These are phyloP conservation scores for Pichia ethanolica DNA, from an alignment of 805 yeast genomes.

Conservation along the genomic window DNA sequence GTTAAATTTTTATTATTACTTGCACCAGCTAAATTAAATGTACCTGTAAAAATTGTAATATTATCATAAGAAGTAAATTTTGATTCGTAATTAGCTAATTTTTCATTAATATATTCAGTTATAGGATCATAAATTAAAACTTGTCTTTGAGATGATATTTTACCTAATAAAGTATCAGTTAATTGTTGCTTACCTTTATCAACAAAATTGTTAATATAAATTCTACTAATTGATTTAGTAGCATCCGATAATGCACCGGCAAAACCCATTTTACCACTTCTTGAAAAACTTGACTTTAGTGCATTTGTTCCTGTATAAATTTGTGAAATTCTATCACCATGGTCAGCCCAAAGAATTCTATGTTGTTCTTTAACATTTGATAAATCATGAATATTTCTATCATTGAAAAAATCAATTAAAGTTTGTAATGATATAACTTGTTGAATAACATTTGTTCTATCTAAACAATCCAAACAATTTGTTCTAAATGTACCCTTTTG, in stretches of 20 bases:
- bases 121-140: slow-evolving; percentile 84
- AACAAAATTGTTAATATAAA: slow-evolving; percentile 92
- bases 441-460: slow-evolving; percentile 84
- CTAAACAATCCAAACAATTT: slow-evolving; percentile 91
- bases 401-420: slow-evolving; percentile 42
- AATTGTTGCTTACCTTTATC: slow-evolving; percentile 88
- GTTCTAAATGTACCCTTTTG: slow-evolving; percentile 91
- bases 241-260: slow-evolving; percentile 98
- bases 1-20: slow-evolving; percentile 50
- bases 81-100: slow-evolving; percentile 40
- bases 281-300: slow-evolving; percentile 83
- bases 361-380: slow-evolving; percentile 64
- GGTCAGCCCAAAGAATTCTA: slow-evolving; percentile 93
- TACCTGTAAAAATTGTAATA: slow-evolving; percentile 68
- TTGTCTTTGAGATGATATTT: slow-evolving; percentile 59
- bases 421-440: slow-evolving; percentile 75
- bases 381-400: slow-evolving; percentile 24
- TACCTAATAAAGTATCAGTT: slow-evolving; percentile 80
- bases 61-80: slow-evolving; percentile 55
- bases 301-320: slow-evolving; percentile 98
- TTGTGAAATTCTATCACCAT: slow-evolving; percentile 93
- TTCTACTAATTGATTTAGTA: slow-evolving; percentile 88
- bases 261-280: slow-evolving; percentile 92
- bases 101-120: slow-evolving; percentile 69
- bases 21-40: slow-evolving; percentile 82